phyloP scores from a whole-genome alignment of 2,329 filamentous ascomycete species.

The Beauveria brongniartii region DNA sequence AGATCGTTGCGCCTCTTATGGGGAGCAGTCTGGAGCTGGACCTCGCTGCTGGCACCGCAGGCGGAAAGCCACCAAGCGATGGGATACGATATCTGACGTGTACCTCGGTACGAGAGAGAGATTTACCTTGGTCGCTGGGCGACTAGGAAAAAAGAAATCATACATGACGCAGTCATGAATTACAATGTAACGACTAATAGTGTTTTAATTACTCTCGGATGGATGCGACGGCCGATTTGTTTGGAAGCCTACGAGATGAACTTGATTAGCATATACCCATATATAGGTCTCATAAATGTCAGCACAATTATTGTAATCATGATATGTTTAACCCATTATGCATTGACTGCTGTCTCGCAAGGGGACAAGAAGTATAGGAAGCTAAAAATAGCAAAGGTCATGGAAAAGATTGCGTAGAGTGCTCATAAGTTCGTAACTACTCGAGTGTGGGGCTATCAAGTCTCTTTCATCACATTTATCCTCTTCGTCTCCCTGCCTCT shows the following conservation, averaged over 20 bases:
- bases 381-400: too few species aligned
- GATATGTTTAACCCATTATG: not conserved
- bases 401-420: too few species aligned
- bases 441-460: too few species aligned
- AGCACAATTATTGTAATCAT: not conserved
- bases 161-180: not conserved
- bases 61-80: constrained; percentile 31
- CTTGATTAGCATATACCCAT: constrained; percentile 7
- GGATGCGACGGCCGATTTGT: not conserved
- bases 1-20: constrained; percentile 79
- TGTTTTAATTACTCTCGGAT: not conserved
- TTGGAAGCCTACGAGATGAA: constrained; percentile 1
- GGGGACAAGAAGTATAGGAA: not conserved
- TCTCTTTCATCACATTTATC: too few species aligned
- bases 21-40: constrained; percentile 78
- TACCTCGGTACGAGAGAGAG: constrained; percentile 38
- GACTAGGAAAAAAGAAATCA: constrained; percentile 16
- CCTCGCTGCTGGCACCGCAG: constrained; percentile 32
- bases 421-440: too few species aligned
- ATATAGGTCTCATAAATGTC: not conserved
- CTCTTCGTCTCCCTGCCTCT: not conserved
- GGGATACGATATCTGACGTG: constrained; percentile 44
- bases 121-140: constrained; percentile 42
- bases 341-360: not conserved
- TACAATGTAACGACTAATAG: constrained; percentile 4